Evolutionary conservation across 192 early-diverging fungal genomes (phyloP).

Genomic region (Podila clonocystis): DNA sequence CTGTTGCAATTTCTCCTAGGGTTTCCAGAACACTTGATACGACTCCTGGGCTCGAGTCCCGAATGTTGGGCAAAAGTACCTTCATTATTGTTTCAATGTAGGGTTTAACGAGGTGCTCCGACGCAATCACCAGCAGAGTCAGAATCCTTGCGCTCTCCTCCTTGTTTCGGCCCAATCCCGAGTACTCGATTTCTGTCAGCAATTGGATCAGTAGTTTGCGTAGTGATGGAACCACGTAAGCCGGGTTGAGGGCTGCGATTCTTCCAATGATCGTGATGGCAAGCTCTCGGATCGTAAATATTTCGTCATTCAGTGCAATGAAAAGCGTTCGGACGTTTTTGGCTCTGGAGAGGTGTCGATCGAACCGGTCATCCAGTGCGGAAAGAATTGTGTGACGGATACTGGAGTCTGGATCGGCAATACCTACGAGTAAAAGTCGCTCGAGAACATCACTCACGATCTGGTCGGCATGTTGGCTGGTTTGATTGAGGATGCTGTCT

Average conservation of each 20-base stretch:
- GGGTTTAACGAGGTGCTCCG: constrained; percentile 83
- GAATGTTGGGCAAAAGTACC: constrained; percentile 83
- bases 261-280: constrained; percentile 89
- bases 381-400: constrained; percentile 82
- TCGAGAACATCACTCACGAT: constrained; percentile 89
- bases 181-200: constrained; percentile 91
- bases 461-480: constrained; percentile 77
- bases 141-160: constrained; percentile 87
- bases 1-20: constrained; percentile 81
- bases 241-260: constrained; percentile 81
- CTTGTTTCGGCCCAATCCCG: constrained; percentile 75
- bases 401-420: constrained; percentile 81
- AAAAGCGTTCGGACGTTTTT: constrained; percentile 90
- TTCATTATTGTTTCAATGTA: constrained; percentile 89
- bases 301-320: constrained; percentile 91
- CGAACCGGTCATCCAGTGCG: constrained; percentile 85
- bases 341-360: constrained; percentile 88
- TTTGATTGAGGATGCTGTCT: constrained; percentile 84
- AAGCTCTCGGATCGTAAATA: constrained; percentile 85
- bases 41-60: constrained; percentile 80
- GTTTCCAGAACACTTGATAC: constrained; percentile 82
- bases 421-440: constrained; percentile 86
- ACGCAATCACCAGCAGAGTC: constrained; percentile 75
- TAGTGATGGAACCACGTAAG: constrained; percentile 88
- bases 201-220: constrained; percentile 86